Percentiles rank a stretch among this genome's conserved stretches.
phyloP scores from a whole-genome alignment of 495 filamentous ascomycete species.

The Thozetella sp. region DNA sequence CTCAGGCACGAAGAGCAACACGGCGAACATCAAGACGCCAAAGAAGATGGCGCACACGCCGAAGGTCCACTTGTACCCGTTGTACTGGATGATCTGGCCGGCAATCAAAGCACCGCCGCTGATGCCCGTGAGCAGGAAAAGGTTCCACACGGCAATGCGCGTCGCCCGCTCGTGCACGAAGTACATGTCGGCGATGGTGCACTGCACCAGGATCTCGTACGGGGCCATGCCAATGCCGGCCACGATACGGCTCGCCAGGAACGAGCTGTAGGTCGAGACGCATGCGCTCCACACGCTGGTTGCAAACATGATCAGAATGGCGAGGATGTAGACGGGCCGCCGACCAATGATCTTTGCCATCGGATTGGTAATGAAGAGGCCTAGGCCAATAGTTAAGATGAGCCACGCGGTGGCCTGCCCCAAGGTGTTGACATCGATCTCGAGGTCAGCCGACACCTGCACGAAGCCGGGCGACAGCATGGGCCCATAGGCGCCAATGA shows the following conservation, averaged over 20 bases:
- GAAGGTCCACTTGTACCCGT: conserved; percentile 57
- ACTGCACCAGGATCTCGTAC: conserved; percentile 60
- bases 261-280: conserved; percentile 55
- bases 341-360: conserved; percentile 67
- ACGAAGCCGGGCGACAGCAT: conserved; percentile 55
- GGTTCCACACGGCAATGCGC: conserved; percentile 65
- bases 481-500: conserved; percentile 57
- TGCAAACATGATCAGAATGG: conserved; percentile 58
- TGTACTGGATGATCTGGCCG: conserved; percentile 53
- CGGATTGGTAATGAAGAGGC: conserved; percentile 60
- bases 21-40: conserved; percentile 43
- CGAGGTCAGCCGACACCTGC: conserved; percentile 32
- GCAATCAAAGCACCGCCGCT: conserved; percentile 51
- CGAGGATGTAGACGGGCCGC: conserved; percentile 61
- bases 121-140: conserved; percentile 58
- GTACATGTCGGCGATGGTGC: conserved; percentile 57
- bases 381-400: conserved; percentile 30
- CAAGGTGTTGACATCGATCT: conserved; percentile 29
- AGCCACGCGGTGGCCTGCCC: conserved; percentile 38
- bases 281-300: conserved; percentile 63
- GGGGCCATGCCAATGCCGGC: conserved; percentile 59
- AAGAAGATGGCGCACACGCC: conserved; percentile 57
- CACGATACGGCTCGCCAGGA: conserved; percentile 51
- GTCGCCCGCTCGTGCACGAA: conserved; percentile 69
- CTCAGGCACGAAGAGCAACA: conserved; percentile 54